Percentiles rank a stretch among this genome's conserved stretches.
Evolutionary conservation across 257 asterid genomes (phyloP).

Genomic region (Solanum infundibuliforme): DNA sequence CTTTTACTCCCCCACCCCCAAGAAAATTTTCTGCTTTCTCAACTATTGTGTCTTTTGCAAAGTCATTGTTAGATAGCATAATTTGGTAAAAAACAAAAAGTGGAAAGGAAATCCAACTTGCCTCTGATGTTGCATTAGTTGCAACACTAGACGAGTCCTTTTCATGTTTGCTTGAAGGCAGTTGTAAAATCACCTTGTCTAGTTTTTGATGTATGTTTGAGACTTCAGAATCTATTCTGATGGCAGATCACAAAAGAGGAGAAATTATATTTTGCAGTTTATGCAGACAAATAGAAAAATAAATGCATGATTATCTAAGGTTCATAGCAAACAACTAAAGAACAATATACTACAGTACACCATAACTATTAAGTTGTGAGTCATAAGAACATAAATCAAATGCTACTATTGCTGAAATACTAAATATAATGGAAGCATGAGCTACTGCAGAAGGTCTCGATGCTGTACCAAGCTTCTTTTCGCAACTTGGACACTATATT

Average conservation of each 20-base stretch:
- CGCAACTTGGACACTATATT: not conserved
- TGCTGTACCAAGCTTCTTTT: not conserved
- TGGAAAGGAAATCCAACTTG: conserved; percentile 18
- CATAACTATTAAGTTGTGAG: not conserved
- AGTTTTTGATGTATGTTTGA: conserved; percentile 55
- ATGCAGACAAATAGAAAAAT: not conserved
- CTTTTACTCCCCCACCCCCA: not conserved
- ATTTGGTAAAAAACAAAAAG: not conserved
- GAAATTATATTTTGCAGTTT: conserved; percentile 31
- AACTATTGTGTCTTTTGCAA: not conserved
- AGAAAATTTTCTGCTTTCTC: not conserved
- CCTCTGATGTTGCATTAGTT: conserved; percentile 49
- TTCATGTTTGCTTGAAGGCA: conserved; percentile 27
- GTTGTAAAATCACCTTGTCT: conserved; percentile 38
- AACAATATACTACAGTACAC: not conserved
- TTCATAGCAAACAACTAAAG: not conserved
- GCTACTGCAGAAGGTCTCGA: not conserved
- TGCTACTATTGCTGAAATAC: not conserved
- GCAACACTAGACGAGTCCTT: conserved; percentile 23
- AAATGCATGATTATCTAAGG: not conserved
- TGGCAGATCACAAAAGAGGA: conserved; percentile 45
- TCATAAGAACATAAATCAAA: not conserved
- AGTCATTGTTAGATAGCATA: not conserved
- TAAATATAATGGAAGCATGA: not conserved
- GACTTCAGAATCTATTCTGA: conserved; percentile 97